These are phyloP conservation scores for Teratosphaeria nubilosa DNA, from an alignment of 2,329 filamentous ascomycete species.

Conservation along the genomic window DNA sequence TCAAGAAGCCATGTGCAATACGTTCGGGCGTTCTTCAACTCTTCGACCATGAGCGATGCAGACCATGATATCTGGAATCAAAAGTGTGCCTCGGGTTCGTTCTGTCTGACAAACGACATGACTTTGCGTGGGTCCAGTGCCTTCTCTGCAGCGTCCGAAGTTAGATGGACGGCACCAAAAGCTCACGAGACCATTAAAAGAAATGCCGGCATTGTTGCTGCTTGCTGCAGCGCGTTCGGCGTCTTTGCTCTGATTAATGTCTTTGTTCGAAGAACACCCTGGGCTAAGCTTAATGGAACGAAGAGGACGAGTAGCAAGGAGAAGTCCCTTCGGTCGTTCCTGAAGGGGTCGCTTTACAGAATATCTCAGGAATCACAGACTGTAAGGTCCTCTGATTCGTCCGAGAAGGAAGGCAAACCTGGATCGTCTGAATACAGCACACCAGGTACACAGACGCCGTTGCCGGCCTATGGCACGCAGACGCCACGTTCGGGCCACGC, in stretches of 20 bases:
- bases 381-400: background rate
- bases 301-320: slow-evolving; percentile 1
- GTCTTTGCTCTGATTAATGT: slow-evolving; percentile 18
- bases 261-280: slow-evolving; percentile 18
- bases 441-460: slow-evolving; percentile 3
- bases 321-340: background rate
- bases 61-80: slow-evolving; percentile 8
- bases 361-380: background rate
- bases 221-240: slow-evolving; percentile 18
- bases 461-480: slow-evolving; percentile 3
- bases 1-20: slow-evolving; percentile 33
- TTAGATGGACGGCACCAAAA: slow-evolving; percentile 9
- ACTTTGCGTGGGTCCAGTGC: slow-evolving; percentile 12
- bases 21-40: slow-evolving; percentile 39
- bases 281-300: slow-evolving; percentile 8
- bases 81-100: background rate
- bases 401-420: background rate
- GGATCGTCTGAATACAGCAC: background rate
- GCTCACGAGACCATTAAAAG: slow-evolving; percentile 9
- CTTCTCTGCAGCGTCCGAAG: slow-evolving; percentile 9
- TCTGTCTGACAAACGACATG: slow-evolving; percentile 5
- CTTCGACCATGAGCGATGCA: slow-evolving; percentile 27
- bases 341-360: background rate
- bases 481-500: slow-evolving; percentile 2
- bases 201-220: slow-evolving; percentile 18